phyloP scores from a whole-genome alignment of 805 yeast species.

The Teunomyces lycoperdinae region DNA sequence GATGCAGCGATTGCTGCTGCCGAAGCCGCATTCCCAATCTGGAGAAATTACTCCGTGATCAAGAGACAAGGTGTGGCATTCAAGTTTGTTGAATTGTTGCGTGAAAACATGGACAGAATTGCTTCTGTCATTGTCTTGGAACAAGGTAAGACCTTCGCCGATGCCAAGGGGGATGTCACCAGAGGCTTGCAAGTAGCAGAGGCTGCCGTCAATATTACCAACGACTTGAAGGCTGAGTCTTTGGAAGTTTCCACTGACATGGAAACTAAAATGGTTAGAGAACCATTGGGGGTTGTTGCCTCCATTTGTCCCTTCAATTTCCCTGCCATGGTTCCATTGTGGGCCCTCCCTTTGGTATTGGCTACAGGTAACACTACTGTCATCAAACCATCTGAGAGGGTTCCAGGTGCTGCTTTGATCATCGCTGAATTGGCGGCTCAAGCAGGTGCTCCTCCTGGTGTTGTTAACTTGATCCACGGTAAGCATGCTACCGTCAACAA shows the following conservation, averaged over 20 bases:
- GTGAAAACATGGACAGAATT: conserved; percentile 63
- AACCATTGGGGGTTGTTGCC: conserved; percentile 73
- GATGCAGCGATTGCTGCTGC: conserved; percentile 66
- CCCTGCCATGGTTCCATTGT: conserved; percentile 80
- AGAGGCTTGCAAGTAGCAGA: conserved; percentile 80
- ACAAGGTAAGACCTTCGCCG: conserved; percentile 70
- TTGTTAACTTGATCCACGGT: conserved; percentile 71
- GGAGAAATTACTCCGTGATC: conserved; percentile 56
- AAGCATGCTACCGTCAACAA: conserved; percentile 69
- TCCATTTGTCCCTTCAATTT: conserved; percentile 80
- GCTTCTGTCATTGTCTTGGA: conserved; percentile 54
- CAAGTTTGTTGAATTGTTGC: conserved; percentile 62
- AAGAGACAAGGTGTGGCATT: conserved; percentile 71
- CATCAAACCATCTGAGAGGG: conserved; percentile 64
- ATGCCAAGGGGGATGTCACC: conserved; percentile 70
- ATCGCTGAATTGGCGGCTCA: conserved; percentile 67
- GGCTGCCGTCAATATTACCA: conserved; percentile 64
- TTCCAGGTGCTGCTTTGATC: conserved; percentile 78
- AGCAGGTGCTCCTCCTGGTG: conserved; percentile 78
- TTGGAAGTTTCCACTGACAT: conserved; percentile 69
- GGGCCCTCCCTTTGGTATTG: conserved; percentile 61
- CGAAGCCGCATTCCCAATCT: conserved; percentile 54
- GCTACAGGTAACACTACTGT: conserved; percentile 73
- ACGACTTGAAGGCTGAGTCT: conserved; percentile 59
- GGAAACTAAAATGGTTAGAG: conserved; percentile 76